Conservation (phyloP, 1,139 yeast genomes). For the Martiniozyma asiatica region DNA sequence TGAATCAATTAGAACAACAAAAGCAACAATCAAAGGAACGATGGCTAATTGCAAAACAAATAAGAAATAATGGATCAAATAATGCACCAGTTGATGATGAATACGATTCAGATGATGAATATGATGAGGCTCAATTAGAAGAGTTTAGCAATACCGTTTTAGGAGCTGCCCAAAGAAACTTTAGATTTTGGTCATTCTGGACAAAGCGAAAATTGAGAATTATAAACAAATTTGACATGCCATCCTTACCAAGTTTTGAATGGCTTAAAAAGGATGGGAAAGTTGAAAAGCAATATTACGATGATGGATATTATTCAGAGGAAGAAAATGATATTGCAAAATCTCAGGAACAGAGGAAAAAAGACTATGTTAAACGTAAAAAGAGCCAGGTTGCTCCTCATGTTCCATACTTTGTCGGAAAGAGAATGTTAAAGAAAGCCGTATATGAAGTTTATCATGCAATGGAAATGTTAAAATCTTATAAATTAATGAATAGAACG, state of each 20-base stretch:
- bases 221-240: constrained; percentile 38
- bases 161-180: constrained; percentile 11
- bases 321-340: constrained; percentile 9
- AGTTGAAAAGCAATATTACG: constrained; percentile 24
- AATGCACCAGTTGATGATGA: constrained; percentile 6
- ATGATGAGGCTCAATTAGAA: constrained; percentile 8
- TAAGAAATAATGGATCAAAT: constrained; percentile 1
- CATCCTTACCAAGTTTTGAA: constrained; percentile 42
- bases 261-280: constrained; percentile 26
- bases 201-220: constrained; percentile 23
- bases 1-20: constrained; percentile 52
- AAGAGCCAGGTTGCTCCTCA: constrained; percentile 2
- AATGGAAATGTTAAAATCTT: constrained; percentile 66
- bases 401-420: constrained; percentile 61
- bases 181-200: constrained; percentile 14
- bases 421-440: constrained; percentile 66
- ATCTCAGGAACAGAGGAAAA: constrained; percentile 12
- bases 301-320: constrained; percentile 19
- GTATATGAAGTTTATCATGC: constrained; percentile 70
- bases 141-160: constrained; percentile 8
- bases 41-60: constrained; percentile 8
- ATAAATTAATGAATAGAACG: constrained; percentile 65
- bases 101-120: constrained; percentile 7
- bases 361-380: constrained; percentile 24
- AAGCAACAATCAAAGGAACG: constrained; percentile 19